Conservation (phyloP, 176 grass and related monocot species). For the Thinopyrum elongatum region DNA sequence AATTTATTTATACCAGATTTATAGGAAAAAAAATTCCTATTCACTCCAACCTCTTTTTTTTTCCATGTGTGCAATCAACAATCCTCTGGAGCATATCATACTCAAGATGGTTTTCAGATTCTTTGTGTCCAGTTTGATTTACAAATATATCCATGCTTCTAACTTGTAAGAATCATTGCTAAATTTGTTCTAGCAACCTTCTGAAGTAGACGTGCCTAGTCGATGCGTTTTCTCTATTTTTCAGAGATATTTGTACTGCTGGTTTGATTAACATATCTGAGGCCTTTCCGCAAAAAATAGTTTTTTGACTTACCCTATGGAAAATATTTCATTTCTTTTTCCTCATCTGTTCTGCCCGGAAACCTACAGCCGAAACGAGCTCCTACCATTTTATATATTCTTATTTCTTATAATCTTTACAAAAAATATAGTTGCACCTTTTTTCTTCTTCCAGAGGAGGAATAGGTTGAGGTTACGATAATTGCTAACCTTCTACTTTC, state of each 20-base stretch:
- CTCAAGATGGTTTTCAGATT: background rate
- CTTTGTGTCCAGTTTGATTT: background rate
- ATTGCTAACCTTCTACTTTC: background rate
- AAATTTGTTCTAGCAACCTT: background rate
- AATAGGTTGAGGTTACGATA: background rate
- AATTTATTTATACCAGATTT: background rate
- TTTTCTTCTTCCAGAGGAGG: background rate
- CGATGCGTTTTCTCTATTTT: background rate
- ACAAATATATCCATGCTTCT: background rate
- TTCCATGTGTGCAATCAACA: background rate
- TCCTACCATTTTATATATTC: no score
- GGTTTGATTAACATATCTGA: no score
- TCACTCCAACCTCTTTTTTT: no score
- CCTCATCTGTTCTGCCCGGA: no score
- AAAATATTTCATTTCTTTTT: no score
- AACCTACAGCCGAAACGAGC: no score
- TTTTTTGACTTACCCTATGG: no score
- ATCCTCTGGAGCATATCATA: background rate
- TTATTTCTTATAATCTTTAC: no score
- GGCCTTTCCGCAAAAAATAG: no score
- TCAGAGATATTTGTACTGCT: no score
- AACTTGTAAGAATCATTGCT: background rate
- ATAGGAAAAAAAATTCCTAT: background rate
- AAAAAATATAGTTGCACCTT: background rate
- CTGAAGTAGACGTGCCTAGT: background rate